Evolutionary conservation across 1,284 basidiomycete genomes (phyloP).

Genomic region (Malassezia yamatoensis): DNA sequence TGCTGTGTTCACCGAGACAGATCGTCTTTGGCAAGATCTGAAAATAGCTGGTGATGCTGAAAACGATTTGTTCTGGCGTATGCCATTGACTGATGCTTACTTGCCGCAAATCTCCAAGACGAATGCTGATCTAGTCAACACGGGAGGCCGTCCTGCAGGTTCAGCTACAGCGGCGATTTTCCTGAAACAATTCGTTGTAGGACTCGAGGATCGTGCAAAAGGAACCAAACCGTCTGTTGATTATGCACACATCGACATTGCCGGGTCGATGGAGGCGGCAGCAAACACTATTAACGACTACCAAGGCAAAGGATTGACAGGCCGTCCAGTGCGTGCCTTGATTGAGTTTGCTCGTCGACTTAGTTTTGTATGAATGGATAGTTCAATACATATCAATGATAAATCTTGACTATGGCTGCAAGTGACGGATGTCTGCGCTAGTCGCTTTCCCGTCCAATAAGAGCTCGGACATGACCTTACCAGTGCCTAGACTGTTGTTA

Average conservation of each 20-base stretch:
- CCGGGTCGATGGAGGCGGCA: constrained; percentile 58
- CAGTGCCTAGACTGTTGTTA: constrained; percentile 52
- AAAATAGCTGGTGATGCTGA: constrained; percentile 64
- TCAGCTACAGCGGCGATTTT: constrained; percentile 75
- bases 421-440: constrained; percentile 52
- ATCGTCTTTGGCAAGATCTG: constrained; percentile 58
- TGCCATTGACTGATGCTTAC: constrained; percentile 63
- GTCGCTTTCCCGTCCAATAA: constrained; percentile 52
- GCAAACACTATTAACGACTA: constrained; percentile 55
- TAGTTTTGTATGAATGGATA: constrained; percentile 12
- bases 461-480: constrained; percentile 53
- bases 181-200: constrained; percentile 61
- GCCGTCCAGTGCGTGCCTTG: constrained; percentile 62
- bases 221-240: constrained; percentile 22
- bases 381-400: background rate
- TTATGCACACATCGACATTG: constrained; percentile 58
- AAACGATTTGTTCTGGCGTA: constrained; percentile 48
- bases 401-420: constrained; percentile 44
- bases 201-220: constrained; percentile 33
- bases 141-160: constrained; percentile 61
- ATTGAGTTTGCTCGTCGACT: constrained; percentile 48
- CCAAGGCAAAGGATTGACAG: constrained; percentile 67
- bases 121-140: constrained; percentile 75
- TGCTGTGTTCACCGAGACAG: constrained; percentile 63
- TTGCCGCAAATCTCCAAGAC: constrained; percentile 64